Evolutionary conservation across 768 basidiomycete species (phyloP), one percentile per base, ranked within the genome.

Genomic region (Gautieria morchelliformis): DNA sequence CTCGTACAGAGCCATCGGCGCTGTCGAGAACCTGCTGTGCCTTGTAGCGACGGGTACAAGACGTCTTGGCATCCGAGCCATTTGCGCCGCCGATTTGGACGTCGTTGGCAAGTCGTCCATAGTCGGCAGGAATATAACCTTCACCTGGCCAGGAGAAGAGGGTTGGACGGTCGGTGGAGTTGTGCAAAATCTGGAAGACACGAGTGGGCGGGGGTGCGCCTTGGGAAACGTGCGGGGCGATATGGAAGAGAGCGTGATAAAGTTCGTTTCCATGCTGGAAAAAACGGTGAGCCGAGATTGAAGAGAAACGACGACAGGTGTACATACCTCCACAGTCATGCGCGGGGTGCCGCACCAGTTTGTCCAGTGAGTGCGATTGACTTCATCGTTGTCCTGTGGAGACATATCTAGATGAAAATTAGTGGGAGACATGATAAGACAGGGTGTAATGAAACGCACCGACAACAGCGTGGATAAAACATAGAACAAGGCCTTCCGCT

Each of bases 331-430:
- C 58, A 64, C 53, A 65, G 66, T 69, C 80, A 92, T 79, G 52
- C 67, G 68, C 4, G 84, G 84, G 0, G 90, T 91, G 56, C 87
- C 87, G 69, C 90, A 93, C 89, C 90, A 93, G 67, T 90, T 92
- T 1, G 88, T 78, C 90, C 89, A 93, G 33, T 76, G 70, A 1
- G 86, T 83, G 70, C 86, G 90, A 69, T 78, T 69, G 41, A 70
- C 69, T 68, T 89, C 87, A 69, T 90, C 85, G 64, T 89, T 88
- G 74, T 91, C 87, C 10, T 70, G 72, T 39, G 76, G 76, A 52
- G 78, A 75, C 14, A 69, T 76, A 58, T 62, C 61, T 66, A 52
- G n/a, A 22, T 6, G 44, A 39, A 47, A 33, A 45, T 52, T 40
- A 53, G 52, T 39, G 44, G 37, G 39, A 15, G 56, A 27, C 35